phyloP scores from a whole-genome alignment of 2,329 filamentous ascomycete genomes.

The Exophiala phaeomuriformis region DNA sequence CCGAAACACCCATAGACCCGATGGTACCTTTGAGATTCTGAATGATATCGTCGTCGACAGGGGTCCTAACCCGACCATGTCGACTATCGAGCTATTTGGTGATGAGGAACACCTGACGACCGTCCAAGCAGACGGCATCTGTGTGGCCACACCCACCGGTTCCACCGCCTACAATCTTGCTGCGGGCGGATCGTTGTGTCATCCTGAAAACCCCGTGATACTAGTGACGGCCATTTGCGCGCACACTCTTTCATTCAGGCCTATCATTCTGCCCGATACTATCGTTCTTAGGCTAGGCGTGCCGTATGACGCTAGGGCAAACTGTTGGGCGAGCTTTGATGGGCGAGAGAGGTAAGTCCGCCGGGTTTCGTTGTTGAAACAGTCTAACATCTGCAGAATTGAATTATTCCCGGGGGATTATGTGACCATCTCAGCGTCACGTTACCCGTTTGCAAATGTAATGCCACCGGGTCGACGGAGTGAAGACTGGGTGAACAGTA shows the following conservation, averaged over 20 bases:
- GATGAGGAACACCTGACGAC: slow-evolving; percentile 95
- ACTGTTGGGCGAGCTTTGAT: slow-evolving; percentile 96
- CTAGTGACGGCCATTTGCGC: slow-evolving; percentile 90
- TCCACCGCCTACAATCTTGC: slow-evolving; percentile 94
- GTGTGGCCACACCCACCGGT: slow-evolving; percentile 87
- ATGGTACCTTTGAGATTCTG: slow-evolving; percentile 79
- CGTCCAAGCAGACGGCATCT: slow-evolving; percentile 84
- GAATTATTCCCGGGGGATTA: slow-evolving; percentile 46
- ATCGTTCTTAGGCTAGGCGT: slow-evolving; percentile 89
- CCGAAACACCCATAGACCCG: slow-evolving; percentile 74
- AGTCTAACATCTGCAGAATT: slow-evolving; percentile 31
- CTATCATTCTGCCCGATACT: slow-evolving; percentile 93
- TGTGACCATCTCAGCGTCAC: slow-evolving; percentile 46
- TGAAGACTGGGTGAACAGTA: slow-evolving; percentile 46
- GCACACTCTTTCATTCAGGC: slow-evolving; percentile 88
- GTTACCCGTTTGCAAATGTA: slow-evolving; percentile 47
- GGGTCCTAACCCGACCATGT: slow-evolving; percentile 92
- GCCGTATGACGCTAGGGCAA: slow-evolving; percentile 84
- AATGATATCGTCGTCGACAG: slow-evolving; percentile 97
- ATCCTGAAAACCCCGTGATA: slow-evolving; percentile 94
- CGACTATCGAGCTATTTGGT: slow-evolving; percentile 81
- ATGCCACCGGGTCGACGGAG: slow-evolving; percentile 39
- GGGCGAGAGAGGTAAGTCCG: slow-evolving; percentile 63
- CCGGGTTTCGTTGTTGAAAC: not conserved
- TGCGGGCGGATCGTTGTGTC: slow-evolving; percentile 87